Conservation (phyloP, 305 asterid genomes). For the Lippia alba region DNA sequence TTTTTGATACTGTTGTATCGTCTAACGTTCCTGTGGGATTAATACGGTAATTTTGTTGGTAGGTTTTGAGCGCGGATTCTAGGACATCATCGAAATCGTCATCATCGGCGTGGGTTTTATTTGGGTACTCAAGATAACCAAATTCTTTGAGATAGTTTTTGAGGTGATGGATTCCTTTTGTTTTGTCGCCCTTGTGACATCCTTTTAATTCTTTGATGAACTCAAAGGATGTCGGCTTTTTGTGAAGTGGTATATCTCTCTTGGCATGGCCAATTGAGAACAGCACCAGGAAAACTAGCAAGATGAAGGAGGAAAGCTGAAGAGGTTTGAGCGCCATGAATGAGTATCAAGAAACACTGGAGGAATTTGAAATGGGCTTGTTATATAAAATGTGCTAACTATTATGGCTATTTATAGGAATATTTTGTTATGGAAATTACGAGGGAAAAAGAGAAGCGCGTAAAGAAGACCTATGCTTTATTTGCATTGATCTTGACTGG, state of each 20-base stretch:
- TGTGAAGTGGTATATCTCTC: slow-evolving; percentile 4
- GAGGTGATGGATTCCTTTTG: slow-evolving; percentile 35
- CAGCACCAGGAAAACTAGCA: slow-evolving; percentile 4
- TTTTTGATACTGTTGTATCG: slow-evolving; percentile 11
- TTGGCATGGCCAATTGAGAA: slow-evolving; percentile 26
- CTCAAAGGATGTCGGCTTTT: neutral
- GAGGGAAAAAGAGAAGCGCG: no score
- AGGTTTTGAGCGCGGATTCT: slow-evolving; percentile 39
- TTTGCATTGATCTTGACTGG: no score
- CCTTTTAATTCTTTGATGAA: slow-evolving; percentile 38
- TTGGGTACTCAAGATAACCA: slow-evolving; percentile 36
- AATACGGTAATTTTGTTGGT: slow-evolving; percentile 39
- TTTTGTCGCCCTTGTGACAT: slow-evolving; percentile 17
- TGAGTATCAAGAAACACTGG: neutral
- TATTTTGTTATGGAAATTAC: neutral
- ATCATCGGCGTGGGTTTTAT: neutral
- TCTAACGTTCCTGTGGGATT: slow-evolving; percentile 37
- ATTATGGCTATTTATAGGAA: neutral
- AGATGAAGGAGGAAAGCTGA: neutral
- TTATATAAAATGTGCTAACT: neutral
- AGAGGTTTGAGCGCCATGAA: slow-evolving; percentile 25
- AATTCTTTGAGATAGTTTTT: slow-evolving; percentile 36
- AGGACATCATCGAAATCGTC: slow-evolving; percentile 34
- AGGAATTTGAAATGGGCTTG: neutral
- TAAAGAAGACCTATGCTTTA: no score